These are phyloP conservation scores for Betula pendula DNA, from an alignment of 306 rosid genomes.

Conservation along the genomic window DNA sequence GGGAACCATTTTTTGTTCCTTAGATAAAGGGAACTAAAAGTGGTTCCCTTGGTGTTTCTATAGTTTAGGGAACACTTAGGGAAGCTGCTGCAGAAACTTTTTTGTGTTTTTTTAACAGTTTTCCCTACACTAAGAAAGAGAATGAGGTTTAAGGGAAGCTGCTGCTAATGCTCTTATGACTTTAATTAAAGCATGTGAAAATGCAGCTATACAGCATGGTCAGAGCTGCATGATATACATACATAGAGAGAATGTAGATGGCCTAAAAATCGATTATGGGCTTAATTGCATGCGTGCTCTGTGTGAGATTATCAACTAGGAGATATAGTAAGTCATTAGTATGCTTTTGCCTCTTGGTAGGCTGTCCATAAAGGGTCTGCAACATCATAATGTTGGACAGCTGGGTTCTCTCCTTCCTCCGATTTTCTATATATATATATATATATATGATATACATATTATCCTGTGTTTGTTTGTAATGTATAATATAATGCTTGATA, in stretches of 20 bases:
- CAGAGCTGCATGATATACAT: background rate
- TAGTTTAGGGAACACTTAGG: too few species aligned
- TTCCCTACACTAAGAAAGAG: too few species aligned
- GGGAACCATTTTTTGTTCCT: too few species aligned
- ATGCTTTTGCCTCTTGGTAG: background rate
- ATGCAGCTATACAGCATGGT: background rate
- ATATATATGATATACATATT: too few species aligned
- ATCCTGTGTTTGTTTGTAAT: too few species aligned
- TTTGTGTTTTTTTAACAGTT: too few species aligned
- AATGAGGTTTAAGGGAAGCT: too few species aligned
- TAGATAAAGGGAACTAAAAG: too few species aligned
- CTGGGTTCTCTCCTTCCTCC: background rate
- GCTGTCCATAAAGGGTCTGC: background rate
- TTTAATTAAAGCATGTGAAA: background rate
- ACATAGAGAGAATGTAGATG: background rate
- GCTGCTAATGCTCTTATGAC: too few species aligned
- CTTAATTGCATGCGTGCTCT: background rate
- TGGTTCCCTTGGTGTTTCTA: too few species aligned
- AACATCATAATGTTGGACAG: background rate
- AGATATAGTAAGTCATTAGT: background rate
- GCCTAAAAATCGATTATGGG: background rate
- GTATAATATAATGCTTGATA: background rate
- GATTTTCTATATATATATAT: background rate
- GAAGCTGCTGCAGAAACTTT: too few species aligned
- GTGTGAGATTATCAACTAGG: background rate